These are phyloP conservation scores for Crithidia acanthocephali DNA, from an alignment of 208 protist genomes.

Conservation along the genomic window DNA sequence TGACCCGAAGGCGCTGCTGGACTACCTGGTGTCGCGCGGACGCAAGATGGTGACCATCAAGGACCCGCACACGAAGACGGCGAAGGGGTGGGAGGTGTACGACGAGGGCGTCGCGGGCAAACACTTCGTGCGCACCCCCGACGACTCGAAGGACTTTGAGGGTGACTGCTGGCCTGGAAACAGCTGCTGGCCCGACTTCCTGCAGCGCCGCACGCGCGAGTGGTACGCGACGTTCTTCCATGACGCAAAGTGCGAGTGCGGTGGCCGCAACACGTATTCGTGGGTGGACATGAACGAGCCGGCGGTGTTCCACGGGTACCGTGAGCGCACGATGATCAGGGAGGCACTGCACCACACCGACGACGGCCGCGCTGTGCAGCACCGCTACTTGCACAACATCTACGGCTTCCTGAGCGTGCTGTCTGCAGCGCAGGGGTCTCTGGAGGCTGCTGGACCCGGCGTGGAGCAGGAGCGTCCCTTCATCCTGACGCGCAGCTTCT, in stretches of 20 bases:
- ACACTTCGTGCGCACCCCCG: constrained; percentile 88
- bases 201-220: constrained; percentile 84
- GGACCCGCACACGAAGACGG: constrained; percentile 98
- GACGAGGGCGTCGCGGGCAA: constrained; percentile 65
- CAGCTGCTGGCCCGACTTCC: constrained; percentile 94
- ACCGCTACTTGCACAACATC: constrained; percentile 98
- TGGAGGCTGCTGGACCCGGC: constrained; percentile 48
- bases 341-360: constrained; percentile 86
- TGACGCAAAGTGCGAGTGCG: constrained; percentile 86
- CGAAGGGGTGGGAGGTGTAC: constrained; percentile 83
- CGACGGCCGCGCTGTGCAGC: constrained; percentile 67
- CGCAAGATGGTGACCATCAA: constrained; percentile 97
- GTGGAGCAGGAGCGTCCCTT: constrained; percentile 92
- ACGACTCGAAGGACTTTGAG: constrained; percentile 76
- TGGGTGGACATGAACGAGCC: constrained; percentile 99
- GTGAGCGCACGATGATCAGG: constrained; percentile 95
- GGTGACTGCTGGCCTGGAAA: constrained; percentile 97
- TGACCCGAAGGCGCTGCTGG: constrained; percentile 87
- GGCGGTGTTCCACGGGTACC: constrained; percentile 95
- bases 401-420: constrained; percentile 93
- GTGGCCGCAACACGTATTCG: constrained; percentile 92
- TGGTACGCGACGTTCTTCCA: constrained; percentile 93
- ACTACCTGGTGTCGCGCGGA: constrained; percentile 85
- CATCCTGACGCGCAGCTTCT: constrained; percentile 97
- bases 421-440: constrained; percentile 82